Base-by-base conservation (phyloP, 2,329 filamentous ascomycete species). In the Acrodontium crateriforme region DNA sequence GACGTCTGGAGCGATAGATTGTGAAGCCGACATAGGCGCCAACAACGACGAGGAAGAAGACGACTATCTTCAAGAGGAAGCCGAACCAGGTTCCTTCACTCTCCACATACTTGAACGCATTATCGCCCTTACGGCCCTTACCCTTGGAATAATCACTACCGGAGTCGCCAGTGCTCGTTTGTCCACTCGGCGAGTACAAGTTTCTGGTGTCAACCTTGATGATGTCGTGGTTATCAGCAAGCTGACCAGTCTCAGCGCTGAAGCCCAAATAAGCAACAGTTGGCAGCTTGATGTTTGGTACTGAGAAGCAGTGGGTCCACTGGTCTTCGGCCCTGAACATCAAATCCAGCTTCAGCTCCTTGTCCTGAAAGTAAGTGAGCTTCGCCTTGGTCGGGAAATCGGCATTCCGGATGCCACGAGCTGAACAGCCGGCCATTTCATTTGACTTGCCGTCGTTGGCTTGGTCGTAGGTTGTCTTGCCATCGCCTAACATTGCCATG, bases 171-270 rank as follows among this genome's bases (percentile, higher is more conserved):
- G 45, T 50, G 25, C 45, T 40, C 3, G 42, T 41, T 21, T 41
- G 40, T 12, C 49, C 50, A 17, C 63, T 59, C 18, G 69, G 71
- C 45, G 69, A 74, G 62, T 95, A 95, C 37, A 98, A 63, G 56
- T 94, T 98, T 64, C 78, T 79, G 32, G 87, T 77, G 39, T 74
- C 66, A 45, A 98, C 70, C 27, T 74, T 78, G 52, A 95, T 74
- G 55, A 98, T 91, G 59, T 98, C 89, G 66, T 94, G 87, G 66
- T 93, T 93, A 61, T 98, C 89, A 57, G 76, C 83, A 41, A 98
- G 71, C 63, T 98, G 87, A 49, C 89, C 89, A 10, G 89, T 95
- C 64, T 95, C 87, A 31, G 82, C 78, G 44, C 71, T 67, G 59
- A 77, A 72, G 38, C 72, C 72, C 5, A 77, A 57, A 52, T 76